A percentile compares a stretch with the other conserved stretches of the same genome.
Evolutionary conservation across 2,329 filamentous ascomycete species (phyloP).

Genomic region (Pezicula radicicola): DNA sequence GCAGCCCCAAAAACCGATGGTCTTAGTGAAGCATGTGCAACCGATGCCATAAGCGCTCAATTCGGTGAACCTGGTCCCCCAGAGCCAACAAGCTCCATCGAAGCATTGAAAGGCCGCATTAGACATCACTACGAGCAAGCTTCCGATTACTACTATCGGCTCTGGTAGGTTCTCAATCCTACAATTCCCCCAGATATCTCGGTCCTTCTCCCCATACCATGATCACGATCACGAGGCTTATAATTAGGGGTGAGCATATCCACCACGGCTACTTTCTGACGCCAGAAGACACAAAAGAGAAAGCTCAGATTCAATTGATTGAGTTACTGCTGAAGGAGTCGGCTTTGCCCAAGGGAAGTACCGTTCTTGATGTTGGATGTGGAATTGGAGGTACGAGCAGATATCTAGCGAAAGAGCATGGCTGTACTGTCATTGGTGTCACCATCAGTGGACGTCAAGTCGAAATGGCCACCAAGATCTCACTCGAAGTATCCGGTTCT

Average conservation of each 20-base stretch:
- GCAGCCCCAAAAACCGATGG: no score
- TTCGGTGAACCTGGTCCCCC: slow-evolving; percentile 1
- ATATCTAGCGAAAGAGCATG: slow-evolving; percentile 48
- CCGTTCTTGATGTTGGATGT: slow-evolving; percentile 59
- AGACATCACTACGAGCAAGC: slow-evolving; percentile 59
- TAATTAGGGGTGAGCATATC: slow-evolving; percentile 56
- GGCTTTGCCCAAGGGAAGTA: slow-evolving; percentile 30
- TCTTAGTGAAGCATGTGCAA: background rate
- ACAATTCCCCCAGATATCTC: background rate
- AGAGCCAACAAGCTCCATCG: slow-evolving; percentile 21
- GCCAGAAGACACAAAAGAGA: slow-evolving; percentile 51
- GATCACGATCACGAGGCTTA: background rate
- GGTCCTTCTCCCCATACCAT: background rate
- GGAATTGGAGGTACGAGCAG: slow-evolving; percentile 58
- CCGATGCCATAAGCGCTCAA: background rate
- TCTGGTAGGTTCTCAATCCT: slow-evolving; percentile 43
- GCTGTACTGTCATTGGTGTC: slow-evolving; percentile 53
- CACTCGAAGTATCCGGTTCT: slow-evolving; percentile 29
- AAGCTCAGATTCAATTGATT: slow-evolving; percentile 55
- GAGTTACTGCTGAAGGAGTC: slow-evolving; percentile 50
- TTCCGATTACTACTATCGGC: slow-evolving; percentile 58
- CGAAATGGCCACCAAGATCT: slow-evolving; percentile 52
- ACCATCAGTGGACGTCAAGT: slow-evolving; percentile 59
- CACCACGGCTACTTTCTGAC: slow-evolving; percentile 60
- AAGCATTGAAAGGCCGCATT: slow-evolving; percentile 24